Percentiles rank a stretch among this genome's conserved stretches.
These are phyloP conservation scores for Colletotrichum karsti DNA, from an alignment of 2,329 filamentous ascomycete species.

Conservation along the genomic window DNA sequence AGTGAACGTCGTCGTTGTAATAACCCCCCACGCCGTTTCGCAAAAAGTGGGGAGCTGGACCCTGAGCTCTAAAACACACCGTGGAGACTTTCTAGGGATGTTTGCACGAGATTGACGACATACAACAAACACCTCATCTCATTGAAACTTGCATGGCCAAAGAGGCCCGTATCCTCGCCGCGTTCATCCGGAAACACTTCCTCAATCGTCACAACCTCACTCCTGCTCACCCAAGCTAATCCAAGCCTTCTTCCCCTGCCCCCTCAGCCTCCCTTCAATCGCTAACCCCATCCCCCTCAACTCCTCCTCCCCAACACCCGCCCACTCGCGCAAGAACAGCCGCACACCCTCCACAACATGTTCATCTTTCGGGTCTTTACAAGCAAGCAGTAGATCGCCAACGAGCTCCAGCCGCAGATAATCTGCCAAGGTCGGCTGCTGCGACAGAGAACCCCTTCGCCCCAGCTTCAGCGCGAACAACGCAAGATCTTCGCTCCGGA, in stretches of 20 bases:
- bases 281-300: neutral
- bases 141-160: too few species aligned
- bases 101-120: neutral
- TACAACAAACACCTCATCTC: neutral
- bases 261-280: neutral
- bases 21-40: neutral
- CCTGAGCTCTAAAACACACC: neutral
- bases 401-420: constrained; percentile 3
- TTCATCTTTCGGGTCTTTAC: neutral
- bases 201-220: too few species aligned
- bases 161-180: too few species aligned
- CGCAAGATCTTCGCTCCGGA: neutral
- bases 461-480: neutral
- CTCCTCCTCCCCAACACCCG: neutral
- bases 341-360: neutral
- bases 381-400: neutral
- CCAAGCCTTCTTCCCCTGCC: neutral
- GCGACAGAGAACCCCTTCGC: neutral
- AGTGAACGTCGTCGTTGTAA: too few species aligned
- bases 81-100: neutral
- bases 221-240: neutral
- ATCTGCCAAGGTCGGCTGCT: neutral
- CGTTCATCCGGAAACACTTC: too few species aligned
- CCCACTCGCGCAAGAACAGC: neutral
- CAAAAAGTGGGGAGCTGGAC: neutral